Evolutionary conservation across 192 early-diverging fungal genomes (phyloP).

Genomic region (Coemansia sp.): DNA sequence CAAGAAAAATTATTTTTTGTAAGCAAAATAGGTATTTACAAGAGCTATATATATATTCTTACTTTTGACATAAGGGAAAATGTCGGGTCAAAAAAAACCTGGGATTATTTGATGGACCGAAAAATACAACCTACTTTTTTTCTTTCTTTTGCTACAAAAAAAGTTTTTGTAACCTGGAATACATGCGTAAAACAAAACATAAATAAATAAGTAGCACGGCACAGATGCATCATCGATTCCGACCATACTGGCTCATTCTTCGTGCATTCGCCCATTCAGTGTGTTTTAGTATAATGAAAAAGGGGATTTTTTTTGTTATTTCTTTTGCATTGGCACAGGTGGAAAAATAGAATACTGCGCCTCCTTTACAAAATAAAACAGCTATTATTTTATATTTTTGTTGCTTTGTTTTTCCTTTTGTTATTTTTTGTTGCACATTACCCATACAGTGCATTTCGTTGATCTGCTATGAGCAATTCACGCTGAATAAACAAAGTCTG

Average conservation of each 20-base stretch:
- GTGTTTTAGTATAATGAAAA: neutral
- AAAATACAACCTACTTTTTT: too few species aligned
- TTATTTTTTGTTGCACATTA: neutral
- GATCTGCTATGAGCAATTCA: too few species aligned
- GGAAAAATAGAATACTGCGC: neutral
- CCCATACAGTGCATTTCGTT: neutral
- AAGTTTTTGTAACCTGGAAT: neutral
- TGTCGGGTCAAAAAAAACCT: too few species aligned
- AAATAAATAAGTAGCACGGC: neutral
- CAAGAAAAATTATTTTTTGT: too few species aligned
- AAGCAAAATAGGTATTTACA: neutral
- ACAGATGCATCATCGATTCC: neutral
- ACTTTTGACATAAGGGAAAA: too few species aligned
- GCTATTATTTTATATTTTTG: neutral
- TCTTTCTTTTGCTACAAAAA: neutral
- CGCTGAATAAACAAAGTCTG: too few species aligned
- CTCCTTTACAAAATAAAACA: neutral
- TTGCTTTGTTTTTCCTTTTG: neutral
- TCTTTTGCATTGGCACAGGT: neutral
- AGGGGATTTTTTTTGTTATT: neutral
- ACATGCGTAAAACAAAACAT: neutral
- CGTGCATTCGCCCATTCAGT: neutral
- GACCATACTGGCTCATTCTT: neutral
- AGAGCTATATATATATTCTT: neutral
- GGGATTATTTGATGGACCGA: too few species aligned